Evolutionary conservation across 192 early-diverging fungal genomes (phyloP).

Genomic region (Backusella liffmaniae): DNA sequence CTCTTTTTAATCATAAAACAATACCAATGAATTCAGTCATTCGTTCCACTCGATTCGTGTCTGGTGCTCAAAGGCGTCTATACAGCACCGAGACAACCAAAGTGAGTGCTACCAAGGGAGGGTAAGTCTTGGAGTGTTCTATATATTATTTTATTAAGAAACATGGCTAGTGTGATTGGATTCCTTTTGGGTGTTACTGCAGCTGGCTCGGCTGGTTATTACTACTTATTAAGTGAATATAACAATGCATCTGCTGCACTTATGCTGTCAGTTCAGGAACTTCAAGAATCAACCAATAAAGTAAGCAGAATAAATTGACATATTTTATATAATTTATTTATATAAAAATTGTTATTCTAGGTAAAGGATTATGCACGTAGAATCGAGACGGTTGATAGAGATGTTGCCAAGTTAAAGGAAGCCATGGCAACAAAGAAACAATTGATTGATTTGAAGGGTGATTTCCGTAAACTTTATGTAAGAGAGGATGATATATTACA

Average conservation of each 20-base stretch:
- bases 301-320: conserved; percentile 34
- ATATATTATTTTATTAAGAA: background rate
- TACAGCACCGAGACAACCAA: background rate
- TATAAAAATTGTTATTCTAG: conserved; percentile 26
- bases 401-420: conserved; percentile 54
- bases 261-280: conserved; percentile 74
- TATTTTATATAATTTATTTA: background rate
- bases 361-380: conserved; percentile 72
- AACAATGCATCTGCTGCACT: conserved; percentile 67
- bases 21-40: background rate
- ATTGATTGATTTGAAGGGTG: conserved; percentile 44
- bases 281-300: conserved; percentile 76
- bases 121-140: background rate
- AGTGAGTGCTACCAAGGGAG: background rate
- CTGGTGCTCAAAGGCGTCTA: background rate
- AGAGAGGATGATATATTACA: background rate
- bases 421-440: conserved; percentile 62
- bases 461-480: conserved; percentile 55
- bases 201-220: conserved; percentile 74
- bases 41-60: background rate
- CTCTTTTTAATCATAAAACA: background rate
- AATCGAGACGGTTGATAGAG: conserved; percentile 73
- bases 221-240: conserved; percentile 87
- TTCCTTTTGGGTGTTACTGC: conserved; percentile 76
- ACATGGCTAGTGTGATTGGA: conserved; percentile 54